phyloP scores from a whole-genome alignment of 1,139 yeast genomes.

The Nakaseomyces uthaithaninus region DNA sequence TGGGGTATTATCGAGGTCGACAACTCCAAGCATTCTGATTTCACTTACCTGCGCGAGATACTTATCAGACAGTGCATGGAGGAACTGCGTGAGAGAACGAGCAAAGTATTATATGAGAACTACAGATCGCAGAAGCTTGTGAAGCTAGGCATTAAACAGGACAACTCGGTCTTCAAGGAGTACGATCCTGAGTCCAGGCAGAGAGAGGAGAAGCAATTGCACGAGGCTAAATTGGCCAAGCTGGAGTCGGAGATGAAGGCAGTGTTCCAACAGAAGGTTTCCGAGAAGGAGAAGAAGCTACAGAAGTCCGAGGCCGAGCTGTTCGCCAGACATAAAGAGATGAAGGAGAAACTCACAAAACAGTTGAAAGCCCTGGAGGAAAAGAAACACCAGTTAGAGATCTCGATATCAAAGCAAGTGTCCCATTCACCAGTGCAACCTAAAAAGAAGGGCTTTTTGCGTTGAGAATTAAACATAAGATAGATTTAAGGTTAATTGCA shows the following conservation, averaged over 20 bases:
- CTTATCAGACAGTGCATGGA: constrained; percentile 86
- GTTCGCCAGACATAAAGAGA: constrained; percentile 90
- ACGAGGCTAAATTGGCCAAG: constrained; percentile 87
- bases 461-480: constrained; percentile 31
- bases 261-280: constrained; percentile 93
- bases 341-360: constrained; percentile 87
- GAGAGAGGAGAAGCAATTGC: constrained; percentile 88
- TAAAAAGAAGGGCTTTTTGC: constrained; percentile 55
- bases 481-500: not conserved
- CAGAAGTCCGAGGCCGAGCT: constrained; percentile 96
- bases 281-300: constrained; percentile 93
- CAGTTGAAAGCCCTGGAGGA: constrained; percentile 88
- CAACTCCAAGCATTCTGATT: constrained; percentile 90
- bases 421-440: constrained; percentile 39
- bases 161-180: constrained; percentile 81
- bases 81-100: constrained; percentile 84
- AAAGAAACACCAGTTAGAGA: constrained; percentile 77
- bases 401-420: constrained; percentile 39
- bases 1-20: constrained; percentile 98
- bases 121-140: constrained; percentile 80
- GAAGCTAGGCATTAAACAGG: constrained; percentile 87
- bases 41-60: constrained; percentile 81
- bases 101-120: constrained; percentile 69
- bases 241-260: constrained; percentile 96
- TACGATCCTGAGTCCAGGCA: constrained; percentile 89